Evolutionary conservation across 106 monocot species (phyloP).

Genomic region (Chionographis japonica): DNA sequence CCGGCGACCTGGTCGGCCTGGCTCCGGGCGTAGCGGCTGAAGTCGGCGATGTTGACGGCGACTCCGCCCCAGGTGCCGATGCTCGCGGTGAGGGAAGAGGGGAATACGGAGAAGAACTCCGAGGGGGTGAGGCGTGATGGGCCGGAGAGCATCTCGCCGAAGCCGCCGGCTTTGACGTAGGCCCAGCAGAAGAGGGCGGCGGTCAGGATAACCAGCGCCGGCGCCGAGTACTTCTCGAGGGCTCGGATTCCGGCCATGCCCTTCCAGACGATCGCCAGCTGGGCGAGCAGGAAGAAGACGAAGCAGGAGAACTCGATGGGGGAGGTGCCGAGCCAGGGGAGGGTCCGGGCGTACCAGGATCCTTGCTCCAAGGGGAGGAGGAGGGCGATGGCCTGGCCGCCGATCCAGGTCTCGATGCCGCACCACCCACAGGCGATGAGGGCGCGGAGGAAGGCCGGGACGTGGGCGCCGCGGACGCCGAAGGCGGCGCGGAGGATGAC

Average conservation of each 20-base stretch:
- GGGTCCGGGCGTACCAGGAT: not conserved
- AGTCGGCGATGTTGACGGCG: conserved; percentile 33
- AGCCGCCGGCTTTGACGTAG: conserved; percentile 16
- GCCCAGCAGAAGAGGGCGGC: conserved; percentile 16
- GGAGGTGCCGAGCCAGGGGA: conserved; percentile 9
- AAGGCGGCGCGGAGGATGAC: conserved; percentile 31
- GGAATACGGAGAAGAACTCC: conserved; percentile 22
- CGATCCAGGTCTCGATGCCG: conserved; percentile 49
- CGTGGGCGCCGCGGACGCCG: conserved; percentile 32
- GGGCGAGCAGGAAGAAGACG: conserved; percentile 12
- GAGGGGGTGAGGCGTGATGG: not conserved
- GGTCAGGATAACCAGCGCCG: conserved; percentile 8
- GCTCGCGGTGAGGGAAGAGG: conserved; percentile 33
- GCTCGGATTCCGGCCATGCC: conserved; percentile 15
- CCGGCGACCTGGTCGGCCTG: conserved; percentile 33
- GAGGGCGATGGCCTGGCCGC: conserved; percentile 32
- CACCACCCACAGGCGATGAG: conserved; percentile 46
- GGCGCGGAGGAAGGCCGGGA: conserved; percentile 37
- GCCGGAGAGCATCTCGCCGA: conserved; percentile 17
- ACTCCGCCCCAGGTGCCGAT: conserved; percentile 23
- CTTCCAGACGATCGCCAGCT: conserved; percentile 1
- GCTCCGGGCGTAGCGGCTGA: conserved; percentile 23
- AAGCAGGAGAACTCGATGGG: conserved; percentile 23
- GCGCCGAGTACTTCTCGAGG: conserved; percentile 17
- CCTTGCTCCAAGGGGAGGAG: conserved; percentile 8